Evolutionary conservation across 2,329 filamentous ascomycete species (phyloP), one percentile per base, ranked within the genome.

Genomic region (Aspergillus quadricinctus): DNA sequence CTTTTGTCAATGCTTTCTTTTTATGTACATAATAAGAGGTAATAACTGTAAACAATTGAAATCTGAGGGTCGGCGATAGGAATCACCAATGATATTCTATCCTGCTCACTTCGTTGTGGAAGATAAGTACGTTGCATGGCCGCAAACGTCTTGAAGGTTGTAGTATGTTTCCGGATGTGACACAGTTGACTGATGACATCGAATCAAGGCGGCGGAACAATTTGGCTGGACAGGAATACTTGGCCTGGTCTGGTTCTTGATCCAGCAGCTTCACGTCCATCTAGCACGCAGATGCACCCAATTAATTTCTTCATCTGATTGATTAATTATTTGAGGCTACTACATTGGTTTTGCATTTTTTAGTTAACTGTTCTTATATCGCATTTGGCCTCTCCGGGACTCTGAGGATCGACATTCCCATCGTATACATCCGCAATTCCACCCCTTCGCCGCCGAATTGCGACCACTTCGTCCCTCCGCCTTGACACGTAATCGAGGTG

Each of bases 71-170:
- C 17, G 6, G 5, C 14, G 14, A 46, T 11, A 23, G 27, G 21
- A 14, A 27, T 27, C 43, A 21, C n/a, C 19, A 21, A 45, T 45
- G 10, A 6, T 11, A 3, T 23, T 46, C 21, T 46, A 46, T 27
- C 23, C 25, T 21, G 21, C 10, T 46, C 23, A 3, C 43, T 25
- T 46, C 11, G 21, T 14, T 23, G 19, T 5, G 10, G 10, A 23
- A 23, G 5, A 14, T 46, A 53, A 43, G 25, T 37, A 37, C 7
- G 50, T 57, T 56, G 53, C 53, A 59, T 55, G 61, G 54, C 59
- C 56, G 62, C 62, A 64, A 64, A 63, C 62, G 60, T 59, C 23
- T 11, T 11, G 50, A 55, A 50, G 53, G 41, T 23, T 14, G 8
- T 23, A 17, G 7, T 19, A 10, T 45, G n/a, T 21, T 11, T 45